Conservation (phyloP, 2,329 filamentous ascomycete genomes). For the Cercospora zeina region DNA sequence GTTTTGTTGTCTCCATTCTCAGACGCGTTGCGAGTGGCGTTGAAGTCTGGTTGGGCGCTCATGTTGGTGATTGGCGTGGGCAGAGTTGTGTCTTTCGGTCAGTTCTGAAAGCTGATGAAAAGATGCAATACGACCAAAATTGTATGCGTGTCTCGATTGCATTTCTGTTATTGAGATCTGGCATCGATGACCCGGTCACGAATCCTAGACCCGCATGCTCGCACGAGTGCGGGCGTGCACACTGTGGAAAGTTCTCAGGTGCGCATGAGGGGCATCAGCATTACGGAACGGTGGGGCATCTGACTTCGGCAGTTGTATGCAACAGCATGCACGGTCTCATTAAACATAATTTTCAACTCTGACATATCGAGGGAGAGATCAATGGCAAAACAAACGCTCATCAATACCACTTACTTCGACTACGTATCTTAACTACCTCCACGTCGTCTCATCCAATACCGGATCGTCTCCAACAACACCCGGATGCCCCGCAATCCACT, state of each 20-base stretch:
- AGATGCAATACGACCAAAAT: not conserved
- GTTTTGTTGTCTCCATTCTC: not conserved
- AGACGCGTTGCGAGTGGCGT: not conserved
- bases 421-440: constrained; percentile 32
- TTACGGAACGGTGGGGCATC: not conserved
- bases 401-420: not conserved
- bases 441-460: constrained; percentile 36
- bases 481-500: constrained; percentile 33
- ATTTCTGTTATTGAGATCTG: not conserved
- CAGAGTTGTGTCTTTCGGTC: not conserved
- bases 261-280: not conserved
- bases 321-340: not conserved
- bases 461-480: constrained; percentile 35
- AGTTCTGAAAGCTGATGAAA: not conserved
- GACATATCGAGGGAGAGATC: not conserved
- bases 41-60: not conserved
- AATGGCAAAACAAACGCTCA: not conserved
- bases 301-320: constrained; percentile 7
- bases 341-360: not conserved
- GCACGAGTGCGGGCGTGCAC: constrained; percentile 3
- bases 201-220: not conserved
- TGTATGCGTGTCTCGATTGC: not conserved
- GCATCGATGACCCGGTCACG: not conserved
- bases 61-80: not conserved
- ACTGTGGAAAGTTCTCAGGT: not conserved